phyloP scores from a whole-genome alignment of 1,139 yeast species.

The Taiozyma sp. region DNA sequence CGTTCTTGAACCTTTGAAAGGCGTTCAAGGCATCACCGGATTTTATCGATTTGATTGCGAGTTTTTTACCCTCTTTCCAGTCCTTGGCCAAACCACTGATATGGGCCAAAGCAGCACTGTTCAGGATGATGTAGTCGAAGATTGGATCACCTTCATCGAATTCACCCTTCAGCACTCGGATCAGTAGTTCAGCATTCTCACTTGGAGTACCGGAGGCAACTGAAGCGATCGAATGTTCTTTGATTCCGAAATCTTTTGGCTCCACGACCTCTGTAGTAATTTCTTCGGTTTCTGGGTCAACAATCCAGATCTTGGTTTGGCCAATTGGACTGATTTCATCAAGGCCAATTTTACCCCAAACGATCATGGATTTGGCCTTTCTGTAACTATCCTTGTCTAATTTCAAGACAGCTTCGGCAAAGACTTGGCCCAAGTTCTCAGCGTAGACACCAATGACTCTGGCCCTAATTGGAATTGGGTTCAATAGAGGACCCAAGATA shows the following conservation, averaged over 20 bases:
- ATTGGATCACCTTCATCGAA: slow-evolving; percentile 52
- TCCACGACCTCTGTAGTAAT: slow-evolving; percentile 38
- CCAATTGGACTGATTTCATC: slow-evolving; percentile 95
- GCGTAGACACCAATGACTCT: slow-evolving; percentile 88
- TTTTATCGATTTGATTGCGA: slow-evolving; percentile 65
- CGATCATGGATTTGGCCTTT: slow-evolving; percentile 67
- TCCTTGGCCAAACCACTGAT: slow-evolving; percentile 61
- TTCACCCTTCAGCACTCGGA: slow-evolving; percentile 50
- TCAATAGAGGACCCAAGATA: slow-evolving; percentile 85
- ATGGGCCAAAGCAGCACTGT: slow-evolving; percentile 82
- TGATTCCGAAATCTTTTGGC: slow-evolving; percentile 75
- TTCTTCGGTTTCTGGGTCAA: slow-evolving; percentile 42
- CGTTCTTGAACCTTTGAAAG: slow-evolving; percentile 50
- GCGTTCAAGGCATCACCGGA: slow-evolving; percentile 64
- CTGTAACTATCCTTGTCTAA: slow-evolving; percentile 47
- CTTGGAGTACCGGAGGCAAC: slow-evolving; percentile 86
- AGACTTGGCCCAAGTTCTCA: slow-evolving; percentile 72
- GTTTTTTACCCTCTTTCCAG: slow-evolving; percentile 74
- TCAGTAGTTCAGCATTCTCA: slow-evolving; percentile 68
- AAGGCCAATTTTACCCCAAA: slow-evolving; percentile 85
- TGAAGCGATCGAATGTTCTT: slow-evolving; percentile 60
- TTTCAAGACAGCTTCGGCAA: slow-evolving; percentile 72
- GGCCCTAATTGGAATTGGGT: slow-evolving; percentile 82
- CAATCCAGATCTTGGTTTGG: slow-evolving; percentile 72
- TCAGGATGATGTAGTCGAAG: slow-evolving; percentile 82